phyloP scores from a whole-genome alignment of 2,329 filamentous ascomycete genomes.

The Sporothrix pallida region DNA sequence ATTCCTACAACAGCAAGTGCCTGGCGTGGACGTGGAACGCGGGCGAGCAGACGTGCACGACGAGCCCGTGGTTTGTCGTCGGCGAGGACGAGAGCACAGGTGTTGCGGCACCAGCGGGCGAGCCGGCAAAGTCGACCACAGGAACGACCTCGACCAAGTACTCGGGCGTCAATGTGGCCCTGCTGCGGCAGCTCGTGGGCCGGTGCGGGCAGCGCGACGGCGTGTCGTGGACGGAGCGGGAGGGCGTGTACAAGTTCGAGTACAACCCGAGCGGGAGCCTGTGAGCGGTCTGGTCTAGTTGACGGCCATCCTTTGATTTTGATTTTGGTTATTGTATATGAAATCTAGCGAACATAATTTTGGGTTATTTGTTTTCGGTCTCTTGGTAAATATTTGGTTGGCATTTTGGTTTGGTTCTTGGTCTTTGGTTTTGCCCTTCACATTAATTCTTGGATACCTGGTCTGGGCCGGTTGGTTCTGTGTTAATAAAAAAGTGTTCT shows the following conservation, averaged over 20 bases:
- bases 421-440: neutral
- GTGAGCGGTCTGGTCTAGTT: neutral
- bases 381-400: neutral
- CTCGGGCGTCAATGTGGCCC: slow-evolving; percentile 49
- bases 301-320: neutral
- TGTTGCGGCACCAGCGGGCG: neutral
- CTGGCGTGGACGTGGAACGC: slow-evolving; percentile 60
- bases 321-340: neutral
- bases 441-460: slow-evolving; percentile 8
- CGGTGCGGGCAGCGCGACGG: slow-evolving; percentile 31
- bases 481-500: neutral
- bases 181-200: slow-evolving; percentile 33
- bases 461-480: neutral
- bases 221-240: slow-evolving; percentile 30
- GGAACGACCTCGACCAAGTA: slow-evolving; percentile 40
- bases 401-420: neutral
- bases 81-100: slow-evolving; percentile 44
- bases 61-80: slow-evolving; percentile 58
- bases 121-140: neutral
- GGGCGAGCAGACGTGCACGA: slow-evolving; percentile 49
- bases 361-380: neutral
- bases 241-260: slow-evolving; percentile 27
- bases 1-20: slow-evolving; percentile 44
- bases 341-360: neutral
- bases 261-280: slow-evolving; percentile 14